Conservation (phyloP, 2,329 filamentous ascomycete species). For the Fusarium siculi region DNA sequence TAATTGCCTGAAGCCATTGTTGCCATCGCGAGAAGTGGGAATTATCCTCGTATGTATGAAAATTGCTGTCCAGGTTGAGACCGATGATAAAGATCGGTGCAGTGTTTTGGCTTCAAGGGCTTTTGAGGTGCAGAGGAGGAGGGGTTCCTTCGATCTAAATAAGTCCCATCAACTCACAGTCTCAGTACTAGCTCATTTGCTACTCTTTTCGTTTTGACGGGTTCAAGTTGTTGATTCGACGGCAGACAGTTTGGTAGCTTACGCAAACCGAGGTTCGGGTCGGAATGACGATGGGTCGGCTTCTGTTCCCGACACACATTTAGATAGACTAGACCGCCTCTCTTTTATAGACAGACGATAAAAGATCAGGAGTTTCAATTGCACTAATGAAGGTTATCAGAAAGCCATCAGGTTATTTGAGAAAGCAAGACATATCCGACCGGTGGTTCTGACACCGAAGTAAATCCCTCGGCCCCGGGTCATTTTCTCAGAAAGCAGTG, state of each 20-base stretch:
- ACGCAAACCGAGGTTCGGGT: not conserved
- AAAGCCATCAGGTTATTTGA: not conserved
- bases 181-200: rapidly evolving
- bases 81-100: rapidly evolving
- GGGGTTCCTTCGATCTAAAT: not conserved
- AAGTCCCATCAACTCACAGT: not conserved
- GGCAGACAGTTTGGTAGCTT: not conserved
- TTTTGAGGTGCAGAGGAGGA: not conserved
- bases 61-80: not conserved
- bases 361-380: rapidly evolving
- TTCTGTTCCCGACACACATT: not conserved
- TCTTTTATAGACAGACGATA: rapidly evolving
- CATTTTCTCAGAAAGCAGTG: not conserved
- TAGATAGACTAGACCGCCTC: no score
- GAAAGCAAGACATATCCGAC: rapidly evolving
- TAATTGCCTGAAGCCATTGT: not conserved
- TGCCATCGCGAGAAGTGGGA: not conserved
- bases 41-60: not conserved
- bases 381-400: rapidly evolving
- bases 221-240: not conserved
- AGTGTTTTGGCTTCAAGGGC: not conserved
- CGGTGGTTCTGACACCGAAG: not conserved
- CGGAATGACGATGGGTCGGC: not conserved
- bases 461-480: not conserved
- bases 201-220: not conserved